phyloP scores from a whole-genome alignment of 2,329 filamentous ascomycete genomes.

The Aspergillus bombycis region DNA sequence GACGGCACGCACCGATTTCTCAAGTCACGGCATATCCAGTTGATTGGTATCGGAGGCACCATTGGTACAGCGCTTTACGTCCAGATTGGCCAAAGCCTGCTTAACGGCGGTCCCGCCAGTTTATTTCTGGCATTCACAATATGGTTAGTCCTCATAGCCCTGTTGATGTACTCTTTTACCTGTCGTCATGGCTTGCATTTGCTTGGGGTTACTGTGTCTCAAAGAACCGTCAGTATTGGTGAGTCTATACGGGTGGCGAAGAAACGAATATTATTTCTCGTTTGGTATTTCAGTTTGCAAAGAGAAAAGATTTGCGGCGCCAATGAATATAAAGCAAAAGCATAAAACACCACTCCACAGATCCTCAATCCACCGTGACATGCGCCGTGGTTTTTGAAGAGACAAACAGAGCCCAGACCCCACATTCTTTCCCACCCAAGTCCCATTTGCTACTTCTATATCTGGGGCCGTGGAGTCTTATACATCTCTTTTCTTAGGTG shows the following conservation, averaged over 20 bases:
- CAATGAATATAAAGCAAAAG: not conserved
- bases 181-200: constrained; percentile 7
- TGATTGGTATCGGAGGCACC: constrained; percentile 52
- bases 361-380: not conserved
- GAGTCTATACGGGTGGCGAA: constrained; percentile 2
- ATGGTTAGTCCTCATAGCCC: constrained; percentile 40
- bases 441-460: constrained; percentile 11
- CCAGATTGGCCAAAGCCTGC: constrained; percentile 45
- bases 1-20: constrained; percentile 46
- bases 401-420: not conserved
- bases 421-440: constrained; percentile 5
- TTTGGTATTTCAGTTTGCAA: not conserved
- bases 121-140: constrained; percentile 51
- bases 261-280: not conserved
- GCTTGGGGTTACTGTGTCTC: constrained; percentile 13
- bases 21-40: constrained; percentile 50
- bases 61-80: constrained; percentile 50
- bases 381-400: not conserved
- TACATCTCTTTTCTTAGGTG: constrained; percentile 42
- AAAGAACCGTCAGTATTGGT: constrained; percentile 3
- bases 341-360: not conserved
- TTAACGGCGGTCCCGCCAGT: constrained; percentile 47
- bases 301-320: not conserved
- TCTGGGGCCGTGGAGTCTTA: constrained; percentile 33
- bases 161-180: constrained; percentile 3